phyloP scores from a whole-genome alignment of 148 eudicot genomes.

The Chenopodium quinoa region DNA sequence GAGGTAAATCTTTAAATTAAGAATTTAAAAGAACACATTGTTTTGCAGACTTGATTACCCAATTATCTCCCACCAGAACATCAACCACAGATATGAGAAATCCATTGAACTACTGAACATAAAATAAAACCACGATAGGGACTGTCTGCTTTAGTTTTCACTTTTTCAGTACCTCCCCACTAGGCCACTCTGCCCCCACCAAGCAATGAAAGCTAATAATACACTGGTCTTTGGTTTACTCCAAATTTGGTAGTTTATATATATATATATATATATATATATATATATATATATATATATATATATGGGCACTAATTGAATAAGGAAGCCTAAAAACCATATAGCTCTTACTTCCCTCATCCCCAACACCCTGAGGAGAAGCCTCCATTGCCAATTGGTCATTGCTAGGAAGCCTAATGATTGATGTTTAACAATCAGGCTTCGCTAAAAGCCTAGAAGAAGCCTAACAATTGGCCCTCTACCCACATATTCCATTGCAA shows the following conservation, averaged over 20 bases:
- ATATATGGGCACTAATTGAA: too few relatives aligned
- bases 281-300: too few relatives aligned
- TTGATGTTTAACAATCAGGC: neutral
- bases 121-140: neutral
- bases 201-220: neutral
- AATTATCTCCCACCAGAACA: neutral
- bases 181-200: neutral
- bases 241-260: too few relatives aligned
- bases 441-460: neutral
- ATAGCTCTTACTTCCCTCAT: neutral
- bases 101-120: neutral
- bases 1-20: neutral
- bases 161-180: neutral
- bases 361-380: neutral
- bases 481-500: too few relatives aligned
- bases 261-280: too few relatives aligned
- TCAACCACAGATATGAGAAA: neutral
- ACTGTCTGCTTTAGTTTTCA: neutral
- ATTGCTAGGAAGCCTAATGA: neutral
- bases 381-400: neutral
- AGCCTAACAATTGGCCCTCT: neutral
- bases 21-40: neutral
- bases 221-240: neutral
- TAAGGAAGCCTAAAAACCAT: neutral
- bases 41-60: neutral